These are phyloP conservation scores for Sporothrix globosa DNA, from an alignment of 2,329 filamentous ascomycete species.

Conservation along the genomic window DNA sequence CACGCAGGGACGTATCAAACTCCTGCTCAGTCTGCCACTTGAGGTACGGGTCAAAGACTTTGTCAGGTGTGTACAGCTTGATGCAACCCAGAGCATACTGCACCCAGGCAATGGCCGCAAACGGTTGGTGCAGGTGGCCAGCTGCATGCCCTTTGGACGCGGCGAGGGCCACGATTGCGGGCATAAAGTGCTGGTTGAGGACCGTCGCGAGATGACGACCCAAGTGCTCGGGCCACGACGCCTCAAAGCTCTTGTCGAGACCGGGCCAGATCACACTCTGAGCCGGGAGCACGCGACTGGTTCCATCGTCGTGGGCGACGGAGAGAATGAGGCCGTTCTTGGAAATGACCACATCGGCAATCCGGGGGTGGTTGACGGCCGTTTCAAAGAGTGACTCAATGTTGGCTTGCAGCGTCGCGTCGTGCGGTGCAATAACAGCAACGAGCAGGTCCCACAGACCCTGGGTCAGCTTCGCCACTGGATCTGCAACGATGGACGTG, in stretches of 20 bases:
- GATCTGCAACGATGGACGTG: conserved; percentile 54
- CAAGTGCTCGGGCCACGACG: conserved; percentile 40
- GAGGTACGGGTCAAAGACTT: conserved; percentile 79
- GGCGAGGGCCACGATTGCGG: conserved; percentile 52
- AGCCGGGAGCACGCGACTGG: neutral
- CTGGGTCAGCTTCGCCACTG: conserved; percentile 53
- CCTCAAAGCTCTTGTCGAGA: neutral
- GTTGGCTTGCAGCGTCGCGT: neutral
- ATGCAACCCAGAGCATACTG: conserved; percentile 75
- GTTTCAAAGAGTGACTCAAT: conserved; percentile 40
- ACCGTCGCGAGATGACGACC: conserved; percentile 42
- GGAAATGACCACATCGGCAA: conserved; percentile 19
- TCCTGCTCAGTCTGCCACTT: conserved; percentile 67
- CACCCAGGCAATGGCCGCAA: conserved; percentile 69
- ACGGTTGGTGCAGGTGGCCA: conserved; percentile 38
- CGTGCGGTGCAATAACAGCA: conserved; percentile 48
- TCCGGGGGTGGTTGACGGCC: conserved; percentile 28
- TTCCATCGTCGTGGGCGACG: neutral
- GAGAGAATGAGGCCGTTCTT: conserved; percentile 26
- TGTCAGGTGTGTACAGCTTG: conserved; percentile 81
- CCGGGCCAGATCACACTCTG: conserved; percentile 29
- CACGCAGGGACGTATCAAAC: conserved; percentile 59
- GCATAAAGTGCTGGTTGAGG: conserved; percentile 50
- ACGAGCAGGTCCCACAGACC: conserved; percentile 53
- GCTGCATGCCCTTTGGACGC: conserved; percentile 41